phyloP scores from a whole-genome alignment of 768 basidiomycete genomes.

The Xanthoconium stramineum region DNA sequence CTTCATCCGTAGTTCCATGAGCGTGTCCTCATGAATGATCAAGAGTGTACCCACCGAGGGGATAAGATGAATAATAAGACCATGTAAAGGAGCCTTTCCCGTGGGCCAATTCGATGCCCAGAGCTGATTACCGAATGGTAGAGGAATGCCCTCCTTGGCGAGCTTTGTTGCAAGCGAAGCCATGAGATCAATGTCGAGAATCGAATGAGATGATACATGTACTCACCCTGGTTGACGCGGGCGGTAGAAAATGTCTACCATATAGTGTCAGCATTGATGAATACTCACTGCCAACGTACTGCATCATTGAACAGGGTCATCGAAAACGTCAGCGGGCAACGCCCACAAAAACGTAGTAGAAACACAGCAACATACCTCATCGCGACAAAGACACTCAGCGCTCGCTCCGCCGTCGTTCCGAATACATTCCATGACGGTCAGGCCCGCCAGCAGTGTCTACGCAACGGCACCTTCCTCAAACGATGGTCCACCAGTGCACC shows the following conservation, averaged over 20 bases:
- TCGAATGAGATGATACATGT: not conserved
- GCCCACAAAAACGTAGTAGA: too few species aligned
- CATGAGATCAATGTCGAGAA: not conserved
- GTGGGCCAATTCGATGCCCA: conserved; percentile 64
- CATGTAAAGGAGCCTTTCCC: conserved; percentile 54
- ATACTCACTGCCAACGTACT: conserved; percentile 35
- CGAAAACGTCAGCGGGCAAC: not conserved
- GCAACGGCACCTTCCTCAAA: conserved; percentile 45
- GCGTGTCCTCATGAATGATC: too few species aligned
- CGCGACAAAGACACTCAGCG: conserved; percentile 51
- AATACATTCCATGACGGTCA: conserved; percentile 58
- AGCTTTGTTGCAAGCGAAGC: conserved; percentile 36
- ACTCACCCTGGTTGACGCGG: conserved; percentile 48
- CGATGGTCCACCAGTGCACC: conserved; percentile 45
- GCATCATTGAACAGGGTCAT: not conserved
- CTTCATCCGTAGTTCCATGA: too few species aligned
- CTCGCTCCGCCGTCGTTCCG: conserved; percentile 47
- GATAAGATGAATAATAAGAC: conserved; percentile 40
- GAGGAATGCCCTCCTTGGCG: conserved; percentile 59
- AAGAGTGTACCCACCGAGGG: too few species aligned
- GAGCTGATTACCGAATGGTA: conserved; percentile 52
- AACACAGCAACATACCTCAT: too few species aligned
- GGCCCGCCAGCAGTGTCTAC: conserved; percentile 53
- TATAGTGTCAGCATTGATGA: not conserved
- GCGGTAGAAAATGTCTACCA: conserved; percentile 45